Conservation (phyloP, 257 asterid species). For the Nicotiana noctiflora region DNA sequence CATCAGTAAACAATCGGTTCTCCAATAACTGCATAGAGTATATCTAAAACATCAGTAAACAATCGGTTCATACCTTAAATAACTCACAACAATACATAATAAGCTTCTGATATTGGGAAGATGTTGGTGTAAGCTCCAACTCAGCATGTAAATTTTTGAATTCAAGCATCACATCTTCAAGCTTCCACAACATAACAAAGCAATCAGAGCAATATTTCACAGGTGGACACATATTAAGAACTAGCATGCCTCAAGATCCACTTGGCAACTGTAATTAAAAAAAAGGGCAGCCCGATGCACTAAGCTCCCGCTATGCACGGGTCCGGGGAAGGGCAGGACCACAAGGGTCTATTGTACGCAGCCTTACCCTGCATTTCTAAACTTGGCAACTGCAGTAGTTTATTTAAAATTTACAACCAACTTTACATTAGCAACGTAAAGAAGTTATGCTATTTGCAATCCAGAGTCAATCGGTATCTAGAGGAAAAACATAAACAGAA, state of each 20-base stretch:
- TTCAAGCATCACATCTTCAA: conserved; percentile 49
- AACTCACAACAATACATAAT: conserved; percentile 42
- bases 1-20: not conserved
- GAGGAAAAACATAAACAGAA: not conserved
- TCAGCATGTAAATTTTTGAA: conserved; percentile 45
- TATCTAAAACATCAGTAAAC: not conserved
- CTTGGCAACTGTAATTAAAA: not conserved
- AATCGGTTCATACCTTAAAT: conserved; percentile 50
- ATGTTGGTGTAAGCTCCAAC: conserved; percentile 52
- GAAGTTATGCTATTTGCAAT: not conserved
- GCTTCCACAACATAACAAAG: conserved; percentile 35
- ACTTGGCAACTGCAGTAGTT: not conserved
- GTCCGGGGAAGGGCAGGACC: no score
- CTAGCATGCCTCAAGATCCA: not conserved
- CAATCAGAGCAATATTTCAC: conserved; percentile 7
- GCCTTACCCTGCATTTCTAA: no score
- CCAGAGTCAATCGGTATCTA: not conserved
- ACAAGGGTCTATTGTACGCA: no score
- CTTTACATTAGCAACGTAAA: not conserved
- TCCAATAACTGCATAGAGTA: no score
- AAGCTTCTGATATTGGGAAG: conserved; percentile 53
- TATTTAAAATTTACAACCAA: not conserved
- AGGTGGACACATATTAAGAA: not conserved
- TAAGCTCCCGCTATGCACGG: no score
- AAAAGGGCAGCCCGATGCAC: no score